Conservation (phyloP, 345 rosid species). For the Aquilaria sinensis region DNA sequence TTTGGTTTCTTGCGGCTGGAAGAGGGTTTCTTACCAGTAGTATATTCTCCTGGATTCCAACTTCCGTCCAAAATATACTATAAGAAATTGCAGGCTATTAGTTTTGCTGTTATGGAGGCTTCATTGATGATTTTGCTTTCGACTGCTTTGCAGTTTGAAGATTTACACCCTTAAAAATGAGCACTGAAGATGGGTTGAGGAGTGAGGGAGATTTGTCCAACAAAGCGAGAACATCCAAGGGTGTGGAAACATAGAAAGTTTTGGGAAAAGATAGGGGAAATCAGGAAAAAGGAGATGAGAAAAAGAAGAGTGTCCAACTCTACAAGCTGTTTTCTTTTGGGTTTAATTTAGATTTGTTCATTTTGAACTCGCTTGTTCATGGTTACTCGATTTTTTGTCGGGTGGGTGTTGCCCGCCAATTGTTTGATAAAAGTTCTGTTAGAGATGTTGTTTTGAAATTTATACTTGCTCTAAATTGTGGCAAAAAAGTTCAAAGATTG, state of each 20-base stretch:
- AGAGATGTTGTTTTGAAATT: conserved; percentile 43
- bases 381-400: conserved; percentile 20
- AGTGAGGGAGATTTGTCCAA: conserved; percentile 12
- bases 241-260: conserved; percentile 25
- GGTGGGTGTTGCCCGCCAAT: conserved; percentile 21
- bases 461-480: too few species aligned
- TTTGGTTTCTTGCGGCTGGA: too few species aligned
- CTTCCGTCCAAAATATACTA: too few species aligned
- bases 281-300: conserved; percentile 38
- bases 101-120: too few species aligned
- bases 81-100: too few species aligned
- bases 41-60: too few species aligned
- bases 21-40: too few species aligned
- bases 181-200: conserved; percentile 16
- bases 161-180: conserved; percentile 20
- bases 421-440: conserved; percentile 47
- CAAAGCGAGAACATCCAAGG: conserved; percentile 38
- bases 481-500: too few species aligned
- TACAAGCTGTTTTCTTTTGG: conserved; percentile 74
- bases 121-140: too few species aligned
- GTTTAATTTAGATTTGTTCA: conserved; percentile 41
- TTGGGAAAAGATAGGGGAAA: conserved; percentile 9
- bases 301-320: conserved; percentile 52
- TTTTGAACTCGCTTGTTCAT: conserved; percentile 41
- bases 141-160: neutral